These are phyloP conservation scores for Penicillium sp. DNA, from an alignment of 2,329 filamentous ascomycete species.

Conservation along the genomic window DNA sequence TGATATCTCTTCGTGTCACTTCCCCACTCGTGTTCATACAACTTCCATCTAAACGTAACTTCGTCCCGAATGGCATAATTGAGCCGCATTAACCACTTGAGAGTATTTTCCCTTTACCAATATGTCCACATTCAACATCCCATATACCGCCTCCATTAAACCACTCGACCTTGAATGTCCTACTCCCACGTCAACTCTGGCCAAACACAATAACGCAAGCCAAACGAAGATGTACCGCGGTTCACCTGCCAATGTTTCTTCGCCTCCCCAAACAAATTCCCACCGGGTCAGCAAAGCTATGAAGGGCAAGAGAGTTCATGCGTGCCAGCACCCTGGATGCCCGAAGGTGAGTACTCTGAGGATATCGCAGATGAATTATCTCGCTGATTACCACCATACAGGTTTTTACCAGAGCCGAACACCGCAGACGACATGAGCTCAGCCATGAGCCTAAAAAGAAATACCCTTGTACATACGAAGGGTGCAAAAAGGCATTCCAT, in stretches of 20 bases:
- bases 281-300: constrained; percentile 51
- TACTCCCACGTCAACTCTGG: neutral
- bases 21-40: neutral
- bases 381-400: constrained; percentile 13
- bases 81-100: neutral
- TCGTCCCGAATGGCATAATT: neutral
- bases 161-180: neutral
- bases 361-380: neutral
- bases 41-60: neutral
- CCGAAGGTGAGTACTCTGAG: constrained; percentile 38
- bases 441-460: constrained; percentile 48
- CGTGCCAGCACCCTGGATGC: constrained; percentile 47
- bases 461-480: constrained; percentile 42
- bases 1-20: neutral
- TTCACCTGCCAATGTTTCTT: neutral
- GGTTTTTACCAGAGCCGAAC: constrained; percentile 51
- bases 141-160: neutral
- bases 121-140: neutral
- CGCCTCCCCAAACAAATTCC: constrained; percentile 4
- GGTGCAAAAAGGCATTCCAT: constrained; percentile 48
- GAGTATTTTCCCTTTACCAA: neutral
- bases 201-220: neutral
- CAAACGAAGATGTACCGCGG: neutral
- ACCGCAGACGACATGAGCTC: constrained; percentile 47
- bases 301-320: constrained; percentile 51